These are phyloP conservation scores for Pseudevernia furfuracea DNA, from an alignment of 495 filamentous ascomycete species.

Conservation along the genomic window DNA sequence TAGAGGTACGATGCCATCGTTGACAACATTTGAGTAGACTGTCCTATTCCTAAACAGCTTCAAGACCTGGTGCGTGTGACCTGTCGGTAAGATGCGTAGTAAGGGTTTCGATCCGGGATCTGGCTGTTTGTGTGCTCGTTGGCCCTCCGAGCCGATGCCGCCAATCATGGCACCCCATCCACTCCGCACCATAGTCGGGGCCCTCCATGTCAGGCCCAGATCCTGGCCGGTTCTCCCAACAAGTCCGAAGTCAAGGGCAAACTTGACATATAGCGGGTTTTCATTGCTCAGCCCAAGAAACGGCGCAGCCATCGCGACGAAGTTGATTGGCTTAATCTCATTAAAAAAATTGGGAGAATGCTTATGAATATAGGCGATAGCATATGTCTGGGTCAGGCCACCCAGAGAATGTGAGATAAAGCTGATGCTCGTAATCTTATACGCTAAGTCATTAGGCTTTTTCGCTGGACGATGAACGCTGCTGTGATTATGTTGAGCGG, in stretches of 20 bases:
- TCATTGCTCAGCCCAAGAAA: conserved; percentile 94
- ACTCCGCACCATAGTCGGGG: conserved; percentile 71
- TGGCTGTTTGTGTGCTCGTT: conserved; percentile 54
- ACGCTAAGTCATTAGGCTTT: conserved; percentile 49
- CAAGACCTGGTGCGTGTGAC: conserved; percentile 81
- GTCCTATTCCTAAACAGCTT: conserved; percentile 85
- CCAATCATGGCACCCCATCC: conserved; percentile 84
- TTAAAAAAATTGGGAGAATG: conserved; percentile 89
- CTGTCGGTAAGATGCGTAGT: conserved; percentile 82
- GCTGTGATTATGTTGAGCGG: conserved; percentile 46
- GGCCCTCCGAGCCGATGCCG: conserved; percentile 60
- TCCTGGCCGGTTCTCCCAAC: conserved; percentile 94
- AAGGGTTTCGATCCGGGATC: conserved; percentile 82
- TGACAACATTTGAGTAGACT: conserved; percentile 94
- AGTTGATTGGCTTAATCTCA: conserved; percentile 80
- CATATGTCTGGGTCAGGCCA: conserved; percentile 87
- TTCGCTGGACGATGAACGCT: conserved; percentile 39
- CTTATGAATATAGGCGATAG: conserved; percentile 95
- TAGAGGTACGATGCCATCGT: conserved; percentile 93
- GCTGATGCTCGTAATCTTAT: conserved; percentile 89
- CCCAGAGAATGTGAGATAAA: conserved; percentile 93
- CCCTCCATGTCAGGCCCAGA: conserved; percentile 86
- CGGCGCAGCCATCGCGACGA: conserved; percentile 83
- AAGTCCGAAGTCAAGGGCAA: conserved; percentile 90
- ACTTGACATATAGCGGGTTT: conserved; percentile 93